phyloP scores from a whole-genome alignment of 2,329 filamentous ascomycete species.

The Colletotrichum sp. region DNA sequence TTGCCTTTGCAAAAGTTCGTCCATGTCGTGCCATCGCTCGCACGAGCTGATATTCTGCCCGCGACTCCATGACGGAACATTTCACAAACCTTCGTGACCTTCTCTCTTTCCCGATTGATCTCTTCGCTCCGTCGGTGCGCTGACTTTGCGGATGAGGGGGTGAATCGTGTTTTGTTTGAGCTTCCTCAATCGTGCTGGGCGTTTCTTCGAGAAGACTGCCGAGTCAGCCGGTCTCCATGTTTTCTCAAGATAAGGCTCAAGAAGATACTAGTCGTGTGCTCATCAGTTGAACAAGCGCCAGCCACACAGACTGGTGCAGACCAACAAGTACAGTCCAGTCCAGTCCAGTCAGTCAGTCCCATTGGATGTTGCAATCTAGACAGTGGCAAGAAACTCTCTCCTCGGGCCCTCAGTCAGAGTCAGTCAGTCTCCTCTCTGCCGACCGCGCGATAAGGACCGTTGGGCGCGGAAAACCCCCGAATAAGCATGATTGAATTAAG shows the following conservation, averaged over 20 bases:
- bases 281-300: neutral
- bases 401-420: neutral
- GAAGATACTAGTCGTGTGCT: neutral
- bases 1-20: constrained; percentile 10
- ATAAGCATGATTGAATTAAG: constrained; percentile 20
- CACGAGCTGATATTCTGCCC: neutral
- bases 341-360: neutral
- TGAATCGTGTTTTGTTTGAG: neutral
- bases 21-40: neutral
- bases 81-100: neutral
- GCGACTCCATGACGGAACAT: neutral
- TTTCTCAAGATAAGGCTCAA: constrained; percentile 4
- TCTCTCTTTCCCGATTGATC: constrained; percentile 16
- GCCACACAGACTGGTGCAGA: neutral
- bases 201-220: neutral
- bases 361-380: neutral
- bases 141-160: neutral
- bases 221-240: constrained; percentile 8
- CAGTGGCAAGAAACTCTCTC: neutral
- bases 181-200: neutral
- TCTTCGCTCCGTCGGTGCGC: constrained; percentile 3
- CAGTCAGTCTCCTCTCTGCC: neutral
- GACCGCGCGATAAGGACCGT: neutral
- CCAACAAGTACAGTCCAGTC: neutral
- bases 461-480: neutral